These are phyloP conservation scores for Rostrohypoxylon terebratum DNA, from an alignment of 495 filamentous ascomycete species.

Conservation along the genomic window DNA sequence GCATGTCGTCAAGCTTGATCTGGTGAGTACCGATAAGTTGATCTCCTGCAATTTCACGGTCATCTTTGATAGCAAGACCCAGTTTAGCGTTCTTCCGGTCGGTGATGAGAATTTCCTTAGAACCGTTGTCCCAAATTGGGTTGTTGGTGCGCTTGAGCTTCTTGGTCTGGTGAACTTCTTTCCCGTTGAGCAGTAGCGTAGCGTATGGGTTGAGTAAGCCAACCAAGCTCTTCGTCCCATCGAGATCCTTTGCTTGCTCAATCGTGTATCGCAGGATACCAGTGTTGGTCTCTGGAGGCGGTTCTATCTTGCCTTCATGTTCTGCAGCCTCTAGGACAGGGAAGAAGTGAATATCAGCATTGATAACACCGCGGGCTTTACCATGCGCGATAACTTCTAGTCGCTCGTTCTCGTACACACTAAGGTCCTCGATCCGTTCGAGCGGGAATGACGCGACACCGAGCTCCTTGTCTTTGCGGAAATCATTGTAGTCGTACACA, in stretches of 20 bases:
- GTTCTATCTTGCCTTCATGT: conserved; percentile 79
- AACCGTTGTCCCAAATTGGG: conserved; percentile 89
- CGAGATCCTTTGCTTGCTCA: conserved; percentile 95
- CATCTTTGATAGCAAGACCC: conserved; percentile 93
- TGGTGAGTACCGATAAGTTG: conserved; percentile 90
- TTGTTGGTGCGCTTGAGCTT: conserved; percentile 97
- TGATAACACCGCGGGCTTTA: conserved; percentile 81
- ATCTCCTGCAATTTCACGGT: conserved; percentile 84
- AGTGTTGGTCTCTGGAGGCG: conserved; percentile 87
- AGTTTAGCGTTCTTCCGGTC: conserved; percentile 90
- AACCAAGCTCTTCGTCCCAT: conserved; percentile 87
- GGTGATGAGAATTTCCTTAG: conserved; percentile 92
- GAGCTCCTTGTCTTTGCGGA: conserved; percentile 95
- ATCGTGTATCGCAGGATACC: conserved; percentile 93
- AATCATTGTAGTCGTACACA: conserved; percentile 93
- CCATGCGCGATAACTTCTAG: conserved; percentile 88
- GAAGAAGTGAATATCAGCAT: conserved; percentile 92
- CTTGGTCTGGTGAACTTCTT: conserved; percentile 84
- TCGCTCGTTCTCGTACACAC: conserved; percentile 83
- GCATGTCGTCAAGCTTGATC: conserved; percentile 92
- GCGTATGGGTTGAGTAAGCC: conserved; percentile 93
- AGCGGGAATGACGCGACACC: conserved; percentile 85
- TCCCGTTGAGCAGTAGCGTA: conserved; percentile 85
- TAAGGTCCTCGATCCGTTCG: conserved; percentile 79
- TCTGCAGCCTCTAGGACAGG: conserved; percentile 81